A percentile compares a stretch with the other conserved stretches of the same genome.
phyloP scores from a whole-genome alignment of 176 grass and related monocot genomes.

The Elymus sibiricus region DNA sequence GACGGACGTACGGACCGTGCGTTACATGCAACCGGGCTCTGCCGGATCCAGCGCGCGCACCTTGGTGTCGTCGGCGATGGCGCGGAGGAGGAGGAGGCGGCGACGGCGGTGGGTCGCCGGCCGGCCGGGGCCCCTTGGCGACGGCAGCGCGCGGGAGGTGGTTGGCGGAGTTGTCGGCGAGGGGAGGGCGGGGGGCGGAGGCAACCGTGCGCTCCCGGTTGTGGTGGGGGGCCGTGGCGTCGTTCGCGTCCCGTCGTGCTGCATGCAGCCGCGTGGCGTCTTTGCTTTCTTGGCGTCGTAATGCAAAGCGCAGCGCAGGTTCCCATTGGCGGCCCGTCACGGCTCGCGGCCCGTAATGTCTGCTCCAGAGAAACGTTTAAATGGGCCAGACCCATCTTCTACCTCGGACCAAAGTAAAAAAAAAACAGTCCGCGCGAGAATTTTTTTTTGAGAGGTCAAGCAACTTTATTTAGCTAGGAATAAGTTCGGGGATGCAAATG shows the following conservation, averaged over 20 bases:
- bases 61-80: neutral
- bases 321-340: neutral
- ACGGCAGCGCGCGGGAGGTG: slow-evolving; percentile 7
- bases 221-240: neutral
- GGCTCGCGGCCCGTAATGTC: too few relatives aligned
- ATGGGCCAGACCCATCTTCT: neutral
- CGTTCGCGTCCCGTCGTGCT: neutral
- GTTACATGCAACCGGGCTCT: neutral
- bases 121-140: slow-evolving; percentile 2
- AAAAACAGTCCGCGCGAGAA: too few relatives aligned
- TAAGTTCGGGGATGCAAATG: too few relatives aligned
- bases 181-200: neutral
- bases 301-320: neutral
- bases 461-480: too few relatives aligned
- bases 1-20: neutral
- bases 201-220: neutral
- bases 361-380: neutral
- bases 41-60: neutral
- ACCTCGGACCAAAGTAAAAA: neutral
- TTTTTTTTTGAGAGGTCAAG: too few relatives aligned
- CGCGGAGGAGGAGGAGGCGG: neutral
- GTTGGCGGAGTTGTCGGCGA: neutral
- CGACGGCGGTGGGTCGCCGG: slow-evolving; percentile 4
- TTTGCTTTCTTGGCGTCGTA: neutral
- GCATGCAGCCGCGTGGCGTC: neutral